Percentiles rank a stretch among this genome's conserved stretches.
Conservation (phyloP, 768 basidiomycete species). For the Tricholoma saponaceum region DNA sequence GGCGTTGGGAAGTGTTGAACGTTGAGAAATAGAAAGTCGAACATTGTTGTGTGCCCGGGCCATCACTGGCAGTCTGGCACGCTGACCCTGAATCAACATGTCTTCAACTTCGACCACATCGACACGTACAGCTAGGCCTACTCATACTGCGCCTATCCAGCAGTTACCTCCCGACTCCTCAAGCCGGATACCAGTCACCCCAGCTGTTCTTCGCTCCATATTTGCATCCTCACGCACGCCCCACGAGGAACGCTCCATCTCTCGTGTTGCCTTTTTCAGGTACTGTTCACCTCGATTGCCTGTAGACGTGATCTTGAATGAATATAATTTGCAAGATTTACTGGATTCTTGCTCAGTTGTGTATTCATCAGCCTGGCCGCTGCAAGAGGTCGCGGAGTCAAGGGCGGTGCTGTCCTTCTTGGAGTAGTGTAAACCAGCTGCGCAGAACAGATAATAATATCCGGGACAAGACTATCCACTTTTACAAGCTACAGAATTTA, state of each 20-base stretch:
- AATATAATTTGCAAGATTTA: conserved; percentile 46
- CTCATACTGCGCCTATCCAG: conserved; percentile 24
- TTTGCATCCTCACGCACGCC: conserved; percentile 83
- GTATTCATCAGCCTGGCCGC: conserved; percentile 75
- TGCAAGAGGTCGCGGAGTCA: conserved; percentile 65
- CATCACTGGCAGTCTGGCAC: no score
- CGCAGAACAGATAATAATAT: conserved; percentile 25
- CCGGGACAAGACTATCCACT: conserved; percentile 22
- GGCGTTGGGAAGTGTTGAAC: no score
- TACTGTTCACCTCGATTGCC: conserved; percentile 22
- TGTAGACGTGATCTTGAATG: neutral
- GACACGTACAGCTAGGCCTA: conserved; percentile 36
- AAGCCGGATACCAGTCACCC: conserved; percentile 77
- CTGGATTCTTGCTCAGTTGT: conserved; percentile 81
- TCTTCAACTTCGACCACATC: conserved; percentile 53
- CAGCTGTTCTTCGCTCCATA: conserved; percentile 76
- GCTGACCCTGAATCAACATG: conserved; percentile 23
- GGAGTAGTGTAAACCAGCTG: conserved; percentile 47
- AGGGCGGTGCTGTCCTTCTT: conserved; percentile 59
- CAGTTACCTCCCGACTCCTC: conserved; percentile 42
- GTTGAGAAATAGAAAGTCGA: neutral
- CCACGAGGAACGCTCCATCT: conserved; percentile 79
- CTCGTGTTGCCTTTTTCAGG: conserved; percentile 86
- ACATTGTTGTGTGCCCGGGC: no score
- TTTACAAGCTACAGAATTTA: neutral